Evolutionary conservation across 306 rosid species (phyloP).

Genomic region (Styphnolobium japonicum): DNA sequence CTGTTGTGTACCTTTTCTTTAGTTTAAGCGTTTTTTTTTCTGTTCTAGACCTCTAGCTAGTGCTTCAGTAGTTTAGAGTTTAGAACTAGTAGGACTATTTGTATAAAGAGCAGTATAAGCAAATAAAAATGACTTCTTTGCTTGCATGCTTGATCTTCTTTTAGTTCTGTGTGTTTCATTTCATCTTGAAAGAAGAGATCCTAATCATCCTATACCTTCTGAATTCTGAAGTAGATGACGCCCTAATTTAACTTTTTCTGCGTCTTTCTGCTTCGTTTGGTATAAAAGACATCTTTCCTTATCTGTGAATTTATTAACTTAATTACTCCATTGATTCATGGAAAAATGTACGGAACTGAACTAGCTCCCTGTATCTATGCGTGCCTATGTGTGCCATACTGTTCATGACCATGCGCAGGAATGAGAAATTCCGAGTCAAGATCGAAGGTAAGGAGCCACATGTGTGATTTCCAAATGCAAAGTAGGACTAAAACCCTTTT

Average conservation of each 20-base stretch:
- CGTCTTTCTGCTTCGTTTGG: conserved; percentile 16
- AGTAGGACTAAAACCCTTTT: conserved; percentile 32
- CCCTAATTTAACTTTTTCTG: not conserved
- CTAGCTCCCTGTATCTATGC: not conserved
- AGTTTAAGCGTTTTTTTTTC: conserved; percentile 21
- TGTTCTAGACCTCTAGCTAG: conserved; percentile 28
- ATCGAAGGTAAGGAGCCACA: conserved; percentile 31
- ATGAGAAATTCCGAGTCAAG: conserved; percentile 35
- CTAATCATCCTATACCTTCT: no score
- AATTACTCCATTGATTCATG: not conserved
- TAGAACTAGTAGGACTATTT: conserved; percentile 1
- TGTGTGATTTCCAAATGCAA: conserved; percentile 24
- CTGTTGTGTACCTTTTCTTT: conserved; percentile 2
- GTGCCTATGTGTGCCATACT: conserved; percentile 17
- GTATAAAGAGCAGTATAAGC: conserved; percentile 31
- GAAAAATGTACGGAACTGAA: not conserved
- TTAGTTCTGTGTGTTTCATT: not conserved
- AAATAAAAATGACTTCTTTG: not conserved
- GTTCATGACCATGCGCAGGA: conserved; percentile 36
- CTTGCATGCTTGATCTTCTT: conserved; percentile 3
- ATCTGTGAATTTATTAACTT: not conserved
- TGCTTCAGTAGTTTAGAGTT: conserved; percentile 15
- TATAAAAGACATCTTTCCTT: not conserved
- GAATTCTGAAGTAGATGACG: not conserved
- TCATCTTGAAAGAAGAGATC: conserved; percentile 10